Evolutionary conservation across 2,329 filamentous ascomycete species (phyloP), one percentile per base, ranked within the genome.

Genomic region (Alternaria infectoria): DNA sequence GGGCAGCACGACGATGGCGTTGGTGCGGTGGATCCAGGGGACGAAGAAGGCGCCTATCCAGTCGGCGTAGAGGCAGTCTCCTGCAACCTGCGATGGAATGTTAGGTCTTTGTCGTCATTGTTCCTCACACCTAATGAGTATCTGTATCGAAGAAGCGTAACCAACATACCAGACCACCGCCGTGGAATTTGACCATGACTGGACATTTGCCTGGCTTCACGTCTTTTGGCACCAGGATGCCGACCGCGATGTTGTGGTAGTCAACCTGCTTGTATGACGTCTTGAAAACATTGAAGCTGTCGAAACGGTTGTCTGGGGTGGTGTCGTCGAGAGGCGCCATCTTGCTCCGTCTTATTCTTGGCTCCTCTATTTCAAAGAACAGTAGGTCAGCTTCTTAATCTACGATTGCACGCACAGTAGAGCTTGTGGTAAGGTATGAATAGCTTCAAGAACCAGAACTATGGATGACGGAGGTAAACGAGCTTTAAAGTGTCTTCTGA

Each of bases 1-100:
- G 0, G 84, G 81, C 2, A 80, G 74, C 7, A 87, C 69, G 25
- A 83, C 75, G 47, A 87, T 81, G n/a, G 85, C 83, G 13, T 70
- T 70, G 52, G 81, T 77, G 25, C 72, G 65, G 2, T 77, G 73
- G 23, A 80, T 75, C 43, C 83, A 75, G 8, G 83, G 77, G 8
- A 84, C 69, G 8, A 81, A 71, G 54, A 67, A 80, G 9, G 70
- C 65, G 3, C 70, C 62, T 54, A 76, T 74, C 76, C 77, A 80
- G 17, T 71, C 63, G 1, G 72, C 54, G 57, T 72, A 75, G 23
- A 75, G 60, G 17, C 71, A 74, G 25, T 72, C 70, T 11, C 77
- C 77, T 8, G 66, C 66, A 1, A 75, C 50, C 74, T 76, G 26
- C 5, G 12, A 12, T 28, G 15, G 6, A 8, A 12, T n/a, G 5